These are phyloP conservation scores for Geotrichum klebahnii DNA, from an alignment of 1,139 yeast species.

Conservation along the genomic window DNA sequence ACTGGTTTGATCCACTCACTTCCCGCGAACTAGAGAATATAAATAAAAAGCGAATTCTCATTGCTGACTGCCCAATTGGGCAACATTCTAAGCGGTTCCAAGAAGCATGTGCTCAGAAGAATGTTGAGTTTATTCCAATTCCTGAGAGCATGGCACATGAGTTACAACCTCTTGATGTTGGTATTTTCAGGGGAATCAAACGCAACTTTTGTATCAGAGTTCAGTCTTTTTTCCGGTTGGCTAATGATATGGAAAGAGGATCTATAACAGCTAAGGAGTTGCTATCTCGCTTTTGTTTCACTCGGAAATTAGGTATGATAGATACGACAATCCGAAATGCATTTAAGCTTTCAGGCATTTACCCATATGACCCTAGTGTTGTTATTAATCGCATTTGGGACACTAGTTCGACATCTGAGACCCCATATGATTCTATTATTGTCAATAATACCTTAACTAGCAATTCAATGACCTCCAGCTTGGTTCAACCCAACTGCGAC, in stretches of 20 bases:
- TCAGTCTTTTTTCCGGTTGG: slow-evolving; percentile 11
- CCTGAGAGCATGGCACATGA: slow-evolving; percentile 17
- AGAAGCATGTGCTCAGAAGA: slow-evolving; percentile 3
- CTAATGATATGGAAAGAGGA: not conserved
- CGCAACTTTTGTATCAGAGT: slow-evolving; percentile 18
- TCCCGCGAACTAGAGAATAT: not conserved
- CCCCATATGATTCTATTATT: slow-evolving; percentile 11
- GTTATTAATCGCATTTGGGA: slow-evolving; percentile 21
- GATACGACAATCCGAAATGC: slow-evolving; percentile 18
- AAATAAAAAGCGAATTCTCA: not conserved
- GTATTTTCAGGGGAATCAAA: slow-evolving; percentile 16
- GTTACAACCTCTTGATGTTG: slow-evolving; percentile 17
- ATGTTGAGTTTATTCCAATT: slow-evolving; percentile 11
- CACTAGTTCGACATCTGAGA: not conserved
- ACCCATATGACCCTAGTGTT: slow-evolving; percentile 9
- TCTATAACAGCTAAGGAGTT: slow-evolving; percentile 7
- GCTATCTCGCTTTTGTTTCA: slow-evolving; percentile 8
- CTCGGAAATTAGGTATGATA: slow-evolving; percentile 14
- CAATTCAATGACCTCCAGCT: no score
- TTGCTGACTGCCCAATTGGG: not conserved
- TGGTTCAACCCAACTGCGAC: no score
- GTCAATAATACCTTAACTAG: no score
- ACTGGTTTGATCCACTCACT: slow-evolving; percentile 1
- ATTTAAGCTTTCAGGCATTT: slow-evolving; percentile 13
- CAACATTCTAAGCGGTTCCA: not conserved